Evolutionary conservation across 2,329 filamentous ascomycete genomes (phyloP).

Genomic region (Ophiostoma tasmaniense): DNA sequence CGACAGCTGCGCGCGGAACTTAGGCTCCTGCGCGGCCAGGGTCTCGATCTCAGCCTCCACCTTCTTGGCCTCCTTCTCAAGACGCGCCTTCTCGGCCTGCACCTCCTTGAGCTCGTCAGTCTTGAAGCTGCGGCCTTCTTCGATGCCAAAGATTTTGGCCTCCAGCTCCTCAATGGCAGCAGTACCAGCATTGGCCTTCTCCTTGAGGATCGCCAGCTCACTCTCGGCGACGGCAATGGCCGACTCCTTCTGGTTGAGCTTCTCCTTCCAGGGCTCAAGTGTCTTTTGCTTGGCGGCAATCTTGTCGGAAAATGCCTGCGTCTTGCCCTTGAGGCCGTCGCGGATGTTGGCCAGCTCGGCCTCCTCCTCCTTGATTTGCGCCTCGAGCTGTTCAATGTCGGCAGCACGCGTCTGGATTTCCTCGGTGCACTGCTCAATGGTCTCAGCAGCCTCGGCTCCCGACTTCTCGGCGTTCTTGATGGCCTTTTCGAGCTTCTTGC

Average conservation of each 20-base stretch:
- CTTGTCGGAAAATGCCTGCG: constrained; percentile 84
- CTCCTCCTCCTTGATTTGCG: constrained; percentile 69
- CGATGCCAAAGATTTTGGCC: constrained; percentile 64
- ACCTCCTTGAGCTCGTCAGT: constrained; percentile 65
- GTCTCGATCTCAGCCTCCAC: constrained; percentile 65
- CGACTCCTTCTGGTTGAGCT: constrained; percentile 93
- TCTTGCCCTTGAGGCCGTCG: constrained; percentile 87
- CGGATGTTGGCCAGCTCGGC: constrained; percentile 74
- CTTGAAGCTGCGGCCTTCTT: constrained; percentile 64
- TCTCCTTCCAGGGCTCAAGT: constrained; percentile 91
- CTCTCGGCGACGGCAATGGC: constrained; percentile 90
- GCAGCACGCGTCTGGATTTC: constrained; percentile 69
- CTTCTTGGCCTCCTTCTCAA: constrained; percentile 67
- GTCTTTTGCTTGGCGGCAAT: constrained; percentile 89
- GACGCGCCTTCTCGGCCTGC: constrained; percentile 59
- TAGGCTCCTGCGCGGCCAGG: constrained; percentile 68
- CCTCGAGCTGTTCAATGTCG: constrained; percentile 70
- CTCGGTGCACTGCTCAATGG: constrained; percentile 66
- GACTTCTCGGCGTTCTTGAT: constrained; percentile 69
- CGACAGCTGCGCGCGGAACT: constrained; percentile 75
- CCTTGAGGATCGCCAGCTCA: constrained; percentile 82
- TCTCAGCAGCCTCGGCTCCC: constrained; percentile 63
- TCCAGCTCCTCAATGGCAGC: constrained; percentile 77
- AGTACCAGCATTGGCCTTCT: constrained; percentile 80
- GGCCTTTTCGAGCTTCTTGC: constrained; percentile 89